Evolutionary conservation across 1,284 basidiomycete genomes (phyloP).

Genomic region (Agroathelia rolfsii): DNA sequence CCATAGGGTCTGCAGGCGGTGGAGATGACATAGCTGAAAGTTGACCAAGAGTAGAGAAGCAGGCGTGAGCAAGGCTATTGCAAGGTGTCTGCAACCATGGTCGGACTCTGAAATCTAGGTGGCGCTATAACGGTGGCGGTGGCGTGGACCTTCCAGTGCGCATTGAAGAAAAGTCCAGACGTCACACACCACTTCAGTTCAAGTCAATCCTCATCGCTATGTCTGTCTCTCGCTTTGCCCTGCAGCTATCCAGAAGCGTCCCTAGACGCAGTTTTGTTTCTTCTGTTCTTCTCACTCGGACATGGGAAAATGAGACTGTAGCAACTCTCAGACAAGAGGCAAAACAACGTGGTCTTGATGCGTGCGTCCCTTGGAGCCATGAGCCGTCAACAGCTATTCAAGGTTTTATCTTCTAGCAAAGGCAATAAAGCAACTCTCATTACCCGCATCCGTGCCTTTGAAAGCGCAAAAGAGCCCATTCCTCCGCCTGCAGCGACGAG

Average conservation of each 20-base stretch:
- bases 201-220: too few species aligned
- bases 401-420: conserved; percentile 26
- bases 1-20: conserved; percentile 22
- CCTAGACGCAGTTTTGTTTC: too few species aligned
- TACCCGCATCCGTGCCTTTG: conserved; percentile 42
- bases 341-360: conserved; percentile 52
- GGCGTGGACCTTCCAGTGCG: too few species aligned
- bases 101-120: too few species aligned
- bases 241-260: too few species aligned
- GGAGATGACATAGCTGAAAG: conserved; percentile 58
- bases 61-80: not conserved
- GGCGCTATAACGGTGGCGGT: too few species aligned
- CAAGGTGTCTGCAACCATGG: conserved; percentile 3
- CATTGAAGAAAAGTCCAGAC: too few species aligned
- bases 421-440: conserved; percentile 53
- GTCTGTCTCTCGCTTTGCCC: too few species aligned
- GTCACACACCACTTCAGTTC: too few species aligned
- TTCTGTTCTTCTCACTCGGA: conserved; percentile 53
- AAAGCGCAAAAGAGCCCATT: conserved; percentile 29
- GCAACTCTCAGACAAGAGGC: conserved; percentile 55
- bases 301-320: conserved; percentile 56
- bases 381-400: conserved; percentile 4
- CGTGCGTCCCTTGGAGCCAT: conserved; percentile 30
- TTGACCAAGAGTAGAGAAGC: not conserved
- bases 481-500: conserved; percentile 14